Base-by-base conservation (phyloP, 192 early-diverging fungal species). In the Coemansia sp. region DNA sequence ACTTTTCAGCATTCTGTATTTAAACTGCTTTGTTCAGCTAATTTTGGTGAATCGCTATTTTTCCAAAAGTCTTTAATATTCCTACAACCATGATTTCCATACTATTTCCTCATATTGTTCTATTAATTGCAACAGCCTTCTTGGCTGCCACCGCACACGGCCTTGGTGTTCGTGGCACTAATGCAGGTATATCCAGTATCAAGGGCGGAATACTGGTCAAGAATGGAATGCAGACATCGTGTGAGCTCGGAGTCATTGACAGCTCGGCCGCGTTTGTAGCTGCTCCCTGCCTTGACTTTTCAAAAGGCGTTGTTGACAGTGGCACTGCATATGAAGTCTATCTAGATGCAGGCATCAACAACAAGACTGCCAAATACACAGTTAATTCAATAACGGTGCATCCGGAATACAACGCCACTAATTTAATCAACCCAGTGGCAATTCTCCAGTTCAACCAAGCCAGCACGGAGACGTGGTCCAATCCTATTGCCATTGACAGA, bases 201-300 rank as follows among this genome's bases (percentile, higher is more conserved):
- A 57, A 57, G 12, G 56, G 56, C 37, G 56, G 56, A 12, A 5
- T 57, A 7, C 56, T 57, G 2, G 38, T 57, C 25, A 57, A 57
- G 12, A 59, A 67, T 25, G 65, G 65, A 42, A 59, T 59, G n/a
- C 65, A 57, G 1, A 67, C 56, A 5, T 67, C 65, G 2, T 67
- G 65, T 22, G 65, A 67, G 56, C 55, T 67, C n/a, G 55, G 55
- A 38, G 65, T 67, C 4, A 59, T 67, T 12, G 65, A 67, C 16
- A 48, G 44, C 53, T 43, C 19, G 1, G 39, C 40, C 5, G 57
- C 55, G 12, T 57, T 57, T 14, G 56, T 57, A 38, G 56, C 56
- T 8, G 56, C 56, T 39, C 12, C 37, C 3, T 67, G 65, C 32
- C 42, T 67, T 17, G 65, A 67, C 43, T 67, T 38, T 58, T 44